Evolutionary conservation across 2,329 filamentous ascomycete genomes (phyloP).

Genomic region (Colletotrichum magnum): DNA sequence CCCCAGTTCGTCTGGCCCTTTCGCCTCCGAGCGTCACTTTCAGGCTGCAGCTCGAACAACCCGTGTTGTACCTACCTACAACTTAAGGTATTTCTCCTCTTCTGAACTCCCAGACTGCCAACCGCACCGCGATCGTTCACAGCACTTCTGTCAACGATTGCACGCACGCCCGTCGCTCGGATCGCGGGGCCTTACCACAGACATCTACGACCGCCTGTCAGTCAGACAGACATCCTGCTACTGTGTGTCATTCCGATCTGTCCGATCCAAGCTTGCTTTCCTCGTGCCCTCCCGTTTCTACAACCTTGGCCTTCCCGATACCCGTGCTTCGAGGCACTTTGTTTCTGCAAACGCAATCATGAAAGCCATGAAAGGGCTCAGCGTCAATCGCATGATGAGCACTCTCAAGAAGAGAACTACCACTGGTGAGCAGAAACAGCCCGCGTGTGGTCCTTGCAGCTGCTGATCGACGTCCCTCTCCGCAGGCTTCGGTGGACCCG

Average conservation of each 20-base stretch:
- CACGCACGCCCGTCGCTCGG: neutral
- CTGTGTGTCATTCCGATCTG: constrained; percentile 13
- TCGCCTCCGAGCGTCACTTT: constrained; percentile 39
- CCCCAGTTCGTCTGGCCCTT: constrained; percentile 39
- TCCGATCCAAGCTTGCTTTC: no score
- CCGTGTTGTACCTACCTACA: constrained; percentile 24
- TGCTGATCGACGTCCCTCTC: constrained; percentile 36
- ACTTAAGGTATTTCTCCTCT: constrained; percentile 11
- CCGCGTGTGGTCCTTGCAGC: neutral
- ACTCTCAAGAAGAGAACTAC: constrained; percentile 65
- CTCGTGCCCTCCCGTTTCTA: constrained; percentile 1
- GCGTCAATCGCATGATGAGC: constrained; percentile 70
- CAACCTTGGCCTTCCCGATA: neutral
- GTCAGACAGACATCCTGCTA: constrained; percentile 5
- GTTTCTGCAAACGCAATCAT: constrained; percentile 44
- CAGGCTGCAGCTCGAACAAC: constrained; percentile 37
- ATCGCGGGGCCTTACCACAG: constrained; percentile 2
- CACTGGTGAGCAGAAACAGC: constrained; percentile 30
- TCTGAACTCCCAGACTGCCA: constrained; percentile 12
- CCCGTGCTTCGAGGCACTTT: neutral
- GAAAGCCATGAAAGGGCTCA: constrained; percentile 67
- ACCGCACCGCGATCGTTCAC: neutral
- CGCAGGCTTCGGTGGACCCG: constrained; percentile 40
- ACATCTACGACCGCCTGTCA: neutral
- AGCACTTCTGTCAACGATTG: no score